phyloP scores from a whole-genome alignment of 2,329 filamentous ascomycete genomes.

The Fusarium sp. region DNA sequence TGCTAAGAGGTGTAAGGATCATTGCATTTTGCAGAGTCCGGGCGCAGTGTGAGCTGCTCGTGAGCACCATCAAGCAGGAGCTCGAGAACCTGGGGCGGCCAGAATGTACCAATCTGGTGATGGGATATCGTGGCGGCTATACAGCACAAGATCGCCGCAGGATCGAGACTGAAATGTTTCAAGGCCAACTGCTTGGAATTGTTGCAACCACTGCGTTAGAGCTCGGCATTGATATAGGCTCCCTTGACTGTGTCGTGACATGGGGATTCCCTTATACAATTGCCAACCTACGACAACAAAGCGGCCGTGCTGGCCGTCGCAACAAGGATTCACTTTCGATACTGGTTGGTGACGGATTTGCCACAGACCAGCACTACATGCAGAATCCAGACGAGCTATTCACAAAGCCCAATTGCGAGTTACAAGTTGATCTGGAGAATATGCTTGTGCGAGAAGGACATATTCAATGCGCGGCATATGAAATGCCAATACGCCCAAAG shows the following conservation, averaged over 20 bases:
- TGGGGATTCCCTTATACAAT: constrained; percentile 97
- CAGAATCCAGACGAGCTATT: constrained; percentile 94
- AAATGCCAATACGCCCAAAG: constrained; percentile 87
- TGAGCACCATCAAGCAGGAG: constrained; percentile 82
- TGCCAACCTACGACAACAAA: constrained; percentile 93
- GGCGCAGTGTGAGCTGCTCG: constrained; percentile 86
- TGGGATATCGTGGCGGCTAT: constrained; percentile 96
- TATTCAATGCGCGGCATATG: constrained; percentile 92
- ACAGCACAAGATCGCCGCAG: constrained; percentile 87
- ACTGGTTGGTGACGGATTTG: constrained; percentile 86
- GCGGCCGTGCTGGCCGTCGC: constrained; percentile 87
- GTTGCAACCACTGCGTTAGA: constrained; percentile 94
- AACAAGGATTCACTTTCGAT: constrained; percentile 95
- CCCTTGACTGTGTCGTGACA: constrained; percentile 90
- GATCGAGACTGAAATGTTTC: constrained; percentile 97
- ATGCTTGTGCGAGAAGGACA: constrained; percentile 93
- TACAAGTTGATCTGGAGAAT: constrained; percentile 92
- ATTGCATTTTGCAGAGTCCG: constrained; percentile 93
- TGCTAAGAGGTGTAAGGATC: constrained; percentile 86
- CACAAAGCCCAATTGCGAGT: constrained; percentile 85
- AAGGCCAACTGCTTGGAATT: constrained; percentile 91
- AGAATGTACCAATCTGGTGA: constrained; percentile 82
- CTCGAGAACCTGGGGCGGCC: constrained; percentile 75
- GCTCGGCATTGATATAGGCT: constrained; percentile 93
- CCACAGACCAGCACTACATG: constrained; percentile 97